Evolutionary conservation across 2,329 filamentous ascomycete species (phyloP).

Genomic region (Macrophomina phaseolina): DNA sequence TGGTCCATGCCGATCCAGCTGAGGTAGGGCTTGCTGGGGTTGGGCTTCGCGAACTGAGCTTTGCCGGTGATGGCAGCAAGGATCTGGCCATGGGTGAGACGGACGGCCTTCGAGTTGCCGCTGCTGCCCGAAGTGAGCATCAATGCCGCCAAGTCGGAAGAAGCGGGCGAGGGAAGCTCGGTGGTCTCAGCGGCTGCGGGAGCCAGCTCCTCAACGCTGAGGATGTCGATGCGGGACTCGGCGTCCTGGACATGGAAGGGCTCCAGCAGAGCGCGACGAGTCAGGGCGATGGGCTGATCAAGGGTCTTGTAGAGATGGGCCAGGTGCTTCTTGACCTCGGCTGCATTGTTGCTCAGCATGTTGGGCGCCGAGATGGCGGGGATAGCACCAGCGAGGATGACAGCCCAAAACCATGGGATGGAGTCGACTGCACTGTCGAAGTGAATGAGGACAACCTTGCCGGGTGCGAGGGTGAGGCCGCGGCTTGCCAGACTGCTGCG

Average conservation of each 20-base stretch:
- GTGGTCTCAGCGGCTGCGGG: neutral
- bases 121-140: constrained; percentile 62
- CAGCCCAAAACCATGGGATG: constrained; percentile 17
- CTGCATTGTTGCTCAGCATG: neutral
- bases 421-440: constrained; percentile 7
- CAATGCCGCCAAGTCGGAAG: constrained; percentile 29
- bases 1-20: constrained; percentile 62
- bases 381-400: neutral
- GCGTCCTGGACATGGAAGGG: neutral
- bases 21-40: constrained; percentile 35
- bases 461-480: neutral
- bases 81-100: constrained; percentile 51
- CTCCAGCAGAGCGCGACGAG: neutral
- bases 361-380: constrained; percentile 12
- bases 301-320: constrained; percentile 11
- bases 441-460: constrained; percentile 8
- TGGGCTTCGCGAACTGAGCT: constrained; percentile 22
- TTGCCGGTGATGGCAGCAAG: constrained; percentile 52
- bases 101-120: constrained; percentile 58
- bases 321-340: constrained; percentile 6
- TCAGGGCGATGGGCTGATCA: neutral
- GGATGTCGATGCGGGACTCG: neutral
- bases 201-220: constrained; percentile 7
- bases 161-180: neutral
- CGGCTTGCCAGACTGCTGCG: neutral